Evolutionary conservation across 306 rosid genomes (phyloP).

Genomic region (Vachellia collinsii): DNA sequence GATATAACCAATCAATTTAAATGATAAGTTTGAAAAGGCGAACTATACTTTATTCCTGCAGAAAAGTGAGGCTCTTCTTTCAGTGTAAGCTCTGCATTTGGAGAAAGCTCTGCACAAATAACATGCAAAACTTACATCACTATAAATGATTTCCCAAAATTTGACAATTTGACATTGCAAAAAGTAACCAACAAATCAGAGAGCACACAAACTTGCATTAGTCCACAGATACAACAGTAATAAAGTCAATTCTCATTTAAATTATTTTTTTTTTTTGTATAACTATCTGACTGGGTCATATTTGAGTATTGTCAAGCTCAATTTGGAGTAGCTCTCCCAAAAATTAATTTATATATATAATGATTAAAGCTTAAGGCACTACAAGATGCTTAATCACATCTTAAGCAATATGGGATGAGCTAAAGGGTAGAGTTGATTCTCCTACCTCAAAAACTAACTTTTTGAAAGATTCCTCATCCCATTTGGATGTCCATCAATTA

Average conservation of each 20-base stretch:
- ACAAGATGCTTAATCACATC: neutral
- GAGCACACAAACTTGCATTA: conserved; percentile 1
- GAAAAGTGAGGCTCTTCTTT: conserved; percentile 63
- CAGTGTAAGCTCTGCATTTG: conserved; percentile 54
- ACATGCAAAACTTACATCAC: neutral
- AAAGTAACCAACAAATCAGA: conserved; percentile 11
- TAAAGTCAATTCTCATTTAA: neutral
- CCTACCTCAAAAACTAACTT: too few relatives aligned
- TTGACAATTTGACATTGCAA: conserved; percentile 10
- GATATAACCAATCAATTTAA: conserved; percentile 30
- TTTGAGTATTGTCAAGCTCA: too few relatives aligned
- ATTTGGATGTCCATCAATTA: neutral
- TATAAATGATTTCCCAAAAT: conserved; percentile 15
- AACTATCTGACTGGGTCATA: too few relatives aligned
- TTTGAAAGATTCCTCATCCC: too few relatives aligned
- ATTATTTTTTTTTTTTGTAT: neutral
- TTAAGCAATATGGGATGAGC: neutral
- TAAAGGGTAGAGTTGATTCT: neutral
- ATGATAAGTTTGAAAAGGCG: conserved; percentile 31
- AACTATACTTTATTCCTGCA: conserved; percentile 53
- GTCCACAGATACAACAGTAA: neutral
- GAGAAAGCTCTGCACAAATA: conserved; percentile 59
- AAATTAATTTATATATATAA: neutral
- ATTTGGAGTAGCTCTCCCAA: too few relatives aligned
- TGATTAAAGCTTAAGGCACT: neutral